Percentiles rank a stretch among this genome's conserved stretches.
These are phyloP conservation scores for Pterula multifida DNA, from an alignment of 1,284 basidiomycete genomes.

Conservation along the genomic window DNA sequence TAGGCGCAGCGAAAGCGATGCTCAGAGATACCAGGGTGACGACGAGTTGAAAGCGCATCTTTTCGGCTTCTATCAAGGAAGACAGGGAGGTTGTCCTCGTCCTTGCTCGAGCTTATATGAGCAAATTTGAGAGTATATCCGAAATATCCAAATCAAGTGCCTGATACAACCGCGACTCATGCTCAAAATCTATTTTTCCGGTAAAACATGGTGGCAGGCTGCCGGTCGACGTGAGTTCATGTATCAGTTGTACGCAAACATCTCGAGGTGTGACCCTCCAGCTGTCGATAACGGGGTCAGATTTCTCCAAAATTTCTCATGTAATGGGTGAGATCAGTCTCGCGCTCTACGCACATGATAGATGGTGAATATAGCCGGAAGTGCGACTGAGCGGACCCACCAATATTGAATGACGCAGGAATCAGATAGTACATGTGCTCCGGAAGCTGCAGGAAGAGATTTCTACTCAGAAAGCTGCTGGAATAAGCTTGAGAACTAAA, in stretches of 20 bases:
- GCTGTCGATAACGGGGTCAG: not conserved
- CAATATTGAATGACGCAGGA: too few relatives aligned
- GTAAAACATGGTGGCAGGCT: not conserved
- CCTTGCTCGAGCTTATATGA: not conserved
- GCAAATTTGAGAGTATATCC: not conserved
- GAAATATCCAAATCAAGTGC: not conserved
- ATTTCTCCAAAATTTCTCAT: not conserved
- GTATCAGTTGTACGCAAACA: not conserved
- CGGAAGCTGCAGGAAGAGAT: too few relatives aligned
- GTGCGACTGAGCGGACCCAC: too few relatives aligned
- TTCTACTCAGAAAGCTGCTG: too few relatives aligned
- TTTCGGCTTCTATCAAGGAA: not conserved
- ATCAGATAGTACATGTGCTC: too few relatives aligned
- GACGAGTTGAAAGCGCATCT: not conserved
- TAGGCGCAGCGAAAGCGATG: slow-evolving; percentile 5
- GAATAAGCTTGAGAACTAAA: too few relatives aligned
- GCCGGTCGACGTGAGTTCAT: too few relatives aligned
- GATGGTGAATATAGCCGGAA: too few relatives aligned
- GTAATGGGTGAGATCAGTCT: not conserved
- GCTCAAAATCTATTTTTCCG: not conserved
- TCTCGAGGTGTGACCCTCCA: not conserved
- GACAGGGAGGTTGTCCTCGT: not conserved
- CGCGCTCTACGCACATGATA: slow-evolving; percentile 10
- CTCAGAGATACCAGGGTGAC: not conserved
- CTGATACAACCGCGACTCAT: not conserved